These are phyloP conservation scores for Entophlyctis luteolus DNA, from an alignment of 192 early-diverging fungal species.

Conservation along the genomic window DNA sequence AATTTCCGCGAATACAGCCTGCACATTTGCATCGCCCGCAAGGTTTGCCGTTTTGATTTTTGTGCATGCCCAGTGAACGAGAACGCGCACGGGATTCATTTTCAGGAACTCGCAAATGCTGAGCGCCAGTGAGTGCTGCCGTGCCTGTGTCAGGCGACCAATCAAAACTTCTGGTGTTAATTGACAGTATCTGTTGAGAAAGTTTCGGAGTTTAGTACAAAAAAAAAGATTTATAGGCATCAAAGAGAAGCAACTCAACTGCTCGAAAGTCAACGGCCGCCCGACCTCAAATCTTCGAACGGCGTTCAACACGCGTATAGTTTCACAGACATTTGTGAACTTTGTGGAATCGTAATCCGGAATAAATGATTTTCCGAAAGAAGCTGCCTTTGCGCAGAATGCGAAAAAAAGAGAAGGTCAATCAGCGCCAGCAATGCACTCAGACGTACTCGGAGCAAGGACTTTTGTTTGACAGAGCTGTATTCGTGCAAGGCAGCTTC, in stretches of 20 bases:
- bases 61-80: slow-evolving; percentile 95
- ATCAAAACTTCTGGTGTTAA: slow-evolving; percentile 79
- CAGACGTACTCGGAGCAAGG: slow-evolving; percentile 64
- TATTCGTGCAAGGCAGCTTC: slow-evolving; percentile 90
- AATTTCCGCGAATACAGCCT: slow-evolving; percentile 59
- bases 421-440: too few relatives aligned
- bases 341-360: slow-evolving; percentile 78
- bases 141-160: slow-evolving; percentile 75
- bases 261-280: slow-evolving; percentile 81
- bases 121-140: slow-evolving; percentile 81
- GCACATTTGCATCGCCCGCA: slow-evolving; percentile 1
- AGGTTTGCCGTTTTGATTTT: slow-evolving; percentile 53
- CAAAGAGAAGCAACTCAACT: slow-evolving; percentile 59
- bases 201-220: too few relatives aligned
- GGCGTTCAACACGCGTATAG: slow-evolving; percentile 83
- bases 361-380: slow-evolving; percentile 89
- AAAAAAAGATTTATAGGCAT: too few relatives aligned
- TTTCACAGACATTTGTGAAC: slow-evolving; percentile 84
- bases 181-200: slow-evolving; percentile 51
- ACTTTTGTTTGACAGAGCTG: slow-evolving; percentile 69
- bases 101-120: slow-evolving; percentile 80
- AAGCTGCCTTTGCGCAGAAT: slow-evolving; percentile 66
- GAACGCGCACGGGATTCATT: slow-evolving; percentile 71
- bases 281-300: slow-evolving; percentile 80
- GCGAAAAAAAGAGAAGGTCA: not conserved